Percentiles rank a stretch among this genome's conserved stretches.
Evolutionary conservation across 305 asterid genomes (phyloP).

Genomic region (Rubia tinctorum): DNA sequence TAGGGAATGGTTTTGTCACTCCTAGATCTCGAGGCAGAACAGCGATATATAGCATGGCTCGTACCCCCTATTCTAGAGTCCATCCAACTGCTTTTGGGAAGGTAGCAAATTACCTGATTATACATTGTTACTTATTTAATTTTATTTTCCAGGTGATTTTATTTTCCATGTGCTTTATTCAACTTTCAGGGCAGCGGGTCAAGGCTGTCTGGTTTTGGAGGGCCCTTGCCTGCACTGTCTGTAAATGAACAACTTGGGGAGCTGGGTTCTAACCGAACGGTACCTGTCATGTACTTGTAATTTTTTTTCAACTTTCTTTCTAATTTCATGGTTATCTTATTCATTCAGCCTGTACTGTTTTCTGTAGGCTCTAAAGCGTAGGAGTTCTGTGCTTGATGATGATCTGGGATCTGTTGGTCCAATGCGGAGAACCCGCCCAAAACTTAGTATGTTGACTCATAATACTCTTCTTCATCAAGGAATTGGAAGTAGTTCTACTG

Average conservation of each 20-base stretch:
- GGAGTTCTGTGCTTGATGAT: constrained; percentile 72
- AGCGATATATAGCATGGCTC: constrained; percentile 48
- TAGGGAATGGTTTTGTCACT: constrained; percentile 54
- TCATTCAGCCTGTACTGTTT: constrained; percentile 10
- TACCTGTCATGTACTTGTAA: constrained; percentile 19
- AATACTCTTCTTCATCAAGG: constrained; percentile 34
- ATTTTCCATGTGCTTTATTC: constrained; percentile 15
- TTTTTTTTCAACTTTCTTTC: constrained; percentile 13
- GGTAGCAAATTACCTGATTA: constrained; percentile 13
- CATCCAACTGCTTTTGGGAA: constrained; percentile 27
- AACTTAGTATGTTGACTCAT: constrained; percentile 49
- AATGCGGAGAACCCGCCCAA: constrained; percentile 78
- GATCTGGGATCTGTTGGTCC: constrained; percentile 77
- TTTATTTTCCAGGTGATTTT: neutral
- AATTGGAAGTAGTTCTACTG: constrained; percentile 40
- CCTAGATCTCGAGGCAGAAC: constrained; percentile 77
- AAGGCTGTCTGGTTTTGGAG: constrained; percentile 35
- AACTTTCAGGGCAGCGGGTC: constrained; percentile 55
- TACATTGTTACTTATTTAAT: neutral
- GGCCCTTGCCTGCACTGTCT: constrained; percentile 36
- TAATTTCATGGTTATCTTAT: constrained; percentile 7
- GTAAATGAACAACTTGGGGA: constrained; percentile 35
- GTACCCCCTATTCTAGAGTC: constrained; percentile 42
- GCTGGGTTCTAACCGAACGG: constrained; percentile 42
- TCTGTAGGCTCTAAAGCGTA: constrained; percentile 68